Evolutionary conservation across 2,329 filamentous ascomycete species (phyloP).

Genomic region (Exophiala lecanii-corni): DNA sequence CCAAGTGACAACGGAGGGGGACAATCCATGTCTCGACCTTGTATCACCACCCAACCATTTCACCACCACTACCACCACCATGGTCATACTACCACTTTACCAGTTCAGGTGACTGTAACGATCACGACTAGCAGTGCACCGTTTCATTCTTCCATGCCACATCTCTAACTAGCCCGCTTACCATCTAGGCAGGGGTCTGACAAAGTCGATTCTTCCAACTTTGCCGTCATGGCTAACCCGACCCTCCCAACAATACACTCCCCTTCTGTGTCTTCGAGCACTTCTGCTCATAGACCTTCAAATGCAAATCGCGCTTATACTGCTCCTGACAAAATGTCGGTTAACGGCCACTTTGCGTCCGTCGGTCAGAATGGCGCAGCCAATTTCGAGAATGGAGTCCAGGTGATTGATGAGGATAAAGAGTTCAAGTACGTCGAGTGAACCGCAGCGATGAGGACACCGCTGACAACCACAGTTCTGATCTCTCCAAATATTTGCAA

Average conservation of each 20-base stretch:
- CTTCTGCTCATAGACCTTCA: conserved; percentile 14
- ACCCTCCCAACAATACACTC: conserved; percentile 8
- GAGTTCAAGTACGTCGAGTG: conserved; percentile 74
- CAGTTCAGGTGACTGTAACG: background rate
- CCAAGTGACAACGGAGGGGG: background rate
- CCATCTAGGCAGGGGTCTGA: conserved; percentile 1
- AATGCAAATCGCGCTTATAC: conserved; percentile 25
- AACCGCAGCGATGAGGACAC: conserved; percentile 11
- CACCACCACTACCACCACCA: conserved; percentile 3
- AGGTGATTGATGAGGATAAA: conserved; percentile 95
- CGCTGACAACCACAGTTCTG: conserved; percentile 50
- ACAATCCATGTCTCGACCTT: no score
- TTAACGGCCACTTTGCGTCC: conserved; percentile 44
- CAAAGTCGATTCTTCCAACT: background rate
- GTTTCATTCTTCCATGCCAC: conserved; percentile 1
- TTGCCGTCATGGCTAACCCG: conserved; percentile 23
- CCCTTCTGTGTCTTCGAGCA: conserved; percentile 13
- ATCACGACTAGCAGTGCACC: background rate
- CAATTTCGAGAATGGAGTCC: conserved; percentile 83
- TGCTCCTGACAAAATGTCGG: conserved; percentile 36
- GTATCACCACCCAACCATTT: conserved; percentile 6
- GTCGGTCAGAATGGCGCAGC: conserved; percentile 36
- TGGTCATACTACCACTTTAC: background rate
- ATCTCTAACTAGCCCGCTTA: background rate
- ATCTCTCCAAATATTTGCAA: conserved; percentile 76